Evolutionary conservation across 1,284 basidiomycete genomes (phyloP), one percentile per base, ranked within the genome.

Genomic region (Serendipita sp.): DNA sequence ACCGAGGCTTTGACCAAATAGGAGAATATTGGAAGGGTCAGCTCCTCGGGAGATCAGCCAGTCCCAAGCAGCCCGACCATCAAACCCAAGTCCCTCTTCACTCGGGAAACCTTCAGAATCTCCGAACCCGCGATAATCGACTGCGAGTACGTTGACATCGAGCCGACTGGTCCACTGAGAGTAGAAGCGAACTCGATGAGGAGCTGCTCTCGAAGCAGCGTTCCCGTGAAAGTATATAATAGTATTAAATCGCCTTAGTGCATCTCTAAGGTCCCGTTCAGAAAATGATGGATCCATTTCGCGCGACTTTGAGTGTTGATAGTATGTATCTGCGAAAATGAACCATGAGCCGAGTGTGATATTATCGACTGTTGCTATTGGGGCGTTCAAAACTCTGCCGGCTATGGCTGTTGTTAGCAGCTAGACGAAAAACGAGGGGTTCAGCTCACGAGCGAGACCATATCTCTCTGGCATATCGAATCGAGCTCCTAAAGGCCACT

Each of bases 191-290:
- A 90, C 74, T 6, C 91, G 85, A 61, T 78, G 79, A 0, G 74
- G 68, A 3, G 82, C 77, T 0, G 88, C 87, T 13, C 92, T 83
- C 0, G 87, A 90, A 2, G 79, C 88, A 0, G 84, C 88, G 68
- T 96, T 96, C 10, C 94, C 95, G 68, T 98, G 95, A 63, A 95
- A 79, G 74, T 91, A 94, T 30, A 96, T 77, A 34, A 95, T 76
- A 0, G 88, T 93, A 0, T 90, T 90, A n/a, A 79, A 74, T 0
- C 73, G 67, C 10, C 74, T 72, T 15, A 93, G 72, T 1, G 91
- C 86, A 2, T 65, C 43, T 29, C 74, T 72, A 55, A 74, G 77
- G 2, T 70, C 66, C 0, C 60, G 61, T 0, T 69, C 66, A 64
- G 55, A 1, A 34, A 29, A 8, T 58, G 53, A 3, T 61, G 35